A percentile compares a stretch with the other conserved stretches of the same genome.
These are phyloP conservation scores for Pelargonium nanum DNA, from an alignment of 345 rosid genomes.

Conservation along the genomic window DNA sequence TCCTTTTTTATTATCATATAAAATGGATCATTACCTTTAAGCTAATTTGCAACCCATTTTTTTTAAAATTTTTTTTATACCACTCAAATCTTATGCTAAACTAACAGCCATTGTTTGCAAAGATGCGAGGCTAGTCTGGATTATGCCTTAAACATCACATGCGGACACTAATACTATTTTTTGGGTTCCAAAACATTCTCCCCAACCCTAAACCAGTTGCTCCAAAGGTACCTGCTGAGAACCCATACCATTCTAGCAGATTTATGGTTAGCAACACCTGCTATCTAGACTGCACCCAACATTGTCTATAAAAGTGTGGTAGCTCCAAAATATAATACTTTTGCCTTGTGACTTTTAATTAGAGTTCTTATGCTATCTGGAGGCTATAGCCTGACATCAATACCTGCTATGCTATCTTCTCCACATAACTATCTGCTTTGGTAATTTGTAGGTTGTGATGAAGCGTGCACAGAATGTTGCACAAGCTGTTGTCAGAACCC, in stretches of 20 bases:
- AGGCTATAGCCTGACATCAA: background rate
- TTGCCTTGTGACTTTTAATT: background rate
- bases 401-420: background rate
- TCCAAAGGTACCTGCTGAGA: too few species aligned
- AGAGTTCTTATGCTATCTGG: too few species aligned
- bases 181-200: background rate
- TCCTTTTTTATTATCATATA: too few species aligned
- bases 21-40: too few species aligned
- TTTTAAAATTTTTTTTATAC: too few species aligned
- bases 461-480: conserved; percentile 86
- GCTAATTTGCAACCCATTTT: too few species aligned
- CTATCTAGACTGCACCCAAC: background rate
- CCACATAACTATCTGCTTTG: background rate
- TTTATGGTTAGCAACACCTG: background rate
- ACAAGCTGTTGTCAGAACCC: conserved; percentile 76
- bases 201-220: background rate
- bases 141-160: background rate
- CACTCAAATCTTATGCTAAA: too few species aligned
- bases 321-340: background rate
- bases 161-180: background rate
- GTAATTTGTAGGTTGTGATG: conserved; percentile 60
- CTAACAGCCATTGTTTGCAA: background rate
- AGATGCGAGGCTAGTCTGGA: background rate
- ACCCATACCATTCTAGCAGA: too few species aligned
- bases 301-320: too few species aligned